Evolutionary conservation across 2,329 filamentous ascomycete species (phyloP).

Genomic region (Phialemoniopsis sp.): DNA sequence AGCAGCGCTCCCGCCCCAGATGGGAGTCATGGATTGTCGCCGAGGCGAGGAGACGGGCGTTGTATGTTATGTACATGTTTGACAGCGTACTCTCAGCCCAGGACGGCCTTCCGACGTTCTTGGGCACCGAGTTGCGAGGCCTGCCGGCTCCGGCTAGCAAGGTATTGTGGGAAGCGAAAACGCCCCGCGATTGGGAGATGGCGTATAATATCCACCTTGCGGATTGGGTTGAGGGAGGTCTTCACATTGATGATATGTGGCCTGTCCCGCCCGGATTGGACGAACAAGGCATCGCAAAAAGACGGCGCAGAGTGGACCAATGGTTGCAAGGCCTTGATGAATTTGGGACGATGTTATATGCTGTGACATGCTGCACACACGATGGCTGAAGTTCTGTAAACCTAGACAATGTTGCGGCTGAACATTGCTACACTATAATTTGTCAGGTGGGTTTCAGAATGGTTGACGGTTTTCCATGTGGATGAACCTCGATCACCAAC

Average conservation of each 20-base stretch:
- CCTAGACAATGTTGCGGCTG: no score
- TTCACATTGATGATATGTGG: slow-evolving; percentile 50
- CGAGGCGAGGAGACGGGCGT: slow-evolving; percentile 45
- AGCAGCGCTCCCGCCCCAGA: slow-evolving; percentile 27
- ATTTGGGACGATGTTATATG: slow-evolving; percentile 49
- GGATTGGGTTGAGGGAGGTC: slow-evolving; percentile 32
- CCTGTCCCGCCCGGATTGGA: slow-evolving; percentile 24
- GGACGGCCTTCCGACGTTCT: slow-evolving; percentile 37
- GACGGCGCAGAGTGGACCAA: slow-evolving; percentile 33
- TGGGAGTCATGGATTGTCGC: slow-evolving; percentile 52
- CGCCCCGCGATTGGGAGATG: slow-evolving; percentile 32
- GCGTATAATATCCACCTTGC: slow-evolving; percentile 36
- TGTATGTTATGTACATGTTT: slow-evolving; percentile 50
- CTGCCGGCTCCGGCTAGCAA: slow-evolving; percentile 36
- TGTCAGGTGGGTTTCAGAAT: no score
- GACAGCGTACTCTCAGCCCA: slow-evolving; percentile 41
- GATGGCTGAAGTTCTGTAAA: slow-evolving; percentile 20
- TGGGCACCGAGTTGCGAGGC: slow-evolving; percentile 42
- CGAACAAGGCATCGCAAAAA: slow-evolving; percentile 19
- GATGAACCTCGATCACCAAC: no score
- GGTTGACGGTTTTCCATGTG: no score
- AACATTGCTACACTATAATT: no score
- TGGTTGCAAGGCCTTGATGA: slow-evolving; percentile 50
- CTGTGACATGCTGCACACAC: slow-evolving; percentile 41
- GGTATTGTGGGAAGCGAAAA: slow-evolving; percentile 34